Conservation (phyloP, 2,329 filamentous ascomycete species). For the Pseudopyricularia cyperi region DNA sequence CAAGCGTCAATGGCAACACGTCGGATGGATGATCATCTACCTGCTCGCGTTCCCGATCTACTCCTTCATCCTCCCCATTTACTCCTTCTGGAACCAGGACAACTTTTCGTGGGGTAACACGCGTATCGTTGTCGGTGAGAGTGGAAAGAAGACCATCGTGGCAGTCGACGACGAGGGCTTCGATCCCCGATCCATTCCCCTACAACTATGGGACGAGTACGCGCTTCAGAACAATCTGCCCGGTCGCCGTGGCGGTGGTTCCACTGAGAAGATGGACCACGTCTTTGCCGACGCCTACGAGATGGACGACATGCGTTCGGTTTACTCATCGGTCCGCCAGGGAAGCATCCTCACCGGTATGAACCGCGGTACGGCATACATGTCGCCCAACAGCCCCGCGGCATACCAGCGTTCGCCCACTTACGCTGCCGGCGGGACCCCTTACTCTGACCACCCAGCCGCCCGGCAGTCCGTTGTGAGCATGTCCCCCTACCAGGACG, state of each 20-base stretch:
- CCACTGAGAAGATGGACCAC: constrained; percentile 46
- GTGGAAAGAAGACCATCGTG: constrained; percentile 80
- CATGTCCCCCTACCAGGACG: constrained; percentile 28
- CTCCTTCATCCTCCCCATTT: constrained; percentile 79
- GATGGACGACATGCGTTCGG: constrained; percentile 95
- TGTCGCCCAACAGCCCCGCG: constrained; percentile 71
- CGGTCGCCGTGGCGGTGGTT: constrained; percentile 63
- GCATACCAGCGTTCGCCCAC: constrained; percentile 36
- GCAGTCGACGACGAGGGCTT: constrained; percentile 76
- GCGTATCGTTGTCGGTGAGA: constrained; percentile 90
- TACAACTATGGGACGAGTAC: constrained; percentile 97
- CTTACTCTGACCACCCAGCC: constrained; percentile 33
- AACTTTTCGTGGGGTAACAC: constrained; percentile 99
- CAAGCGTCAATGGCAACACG: constrained; percentile 94
- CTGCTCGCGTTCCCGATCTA: constrained; percentile 90
- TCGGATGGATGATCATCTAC: constrained; percentile 99
- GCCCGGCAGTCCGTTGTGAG: constrained; percentile 62
- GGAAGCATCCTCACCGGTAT: constrained; percentile 83
- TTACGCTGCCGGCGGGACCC: constrained; percentile 16
- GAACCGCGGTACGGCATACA: constrained; percentile 53
- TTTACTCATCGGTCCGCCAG: constrained; percentile 84
- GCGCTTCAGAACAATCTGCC: constrained; percentile 76
- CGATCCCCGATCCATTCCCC: constrained; percentile 81
- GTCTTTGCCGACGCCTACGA: constrained; percentile 63
- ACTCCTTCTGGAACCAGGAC: constrained; percentile 99